Evolutionary conservation across 139 green algal species (phyloP), one percentile per base, ranked within the genome.

Genomic region (Chlorella sp.): DNA sequence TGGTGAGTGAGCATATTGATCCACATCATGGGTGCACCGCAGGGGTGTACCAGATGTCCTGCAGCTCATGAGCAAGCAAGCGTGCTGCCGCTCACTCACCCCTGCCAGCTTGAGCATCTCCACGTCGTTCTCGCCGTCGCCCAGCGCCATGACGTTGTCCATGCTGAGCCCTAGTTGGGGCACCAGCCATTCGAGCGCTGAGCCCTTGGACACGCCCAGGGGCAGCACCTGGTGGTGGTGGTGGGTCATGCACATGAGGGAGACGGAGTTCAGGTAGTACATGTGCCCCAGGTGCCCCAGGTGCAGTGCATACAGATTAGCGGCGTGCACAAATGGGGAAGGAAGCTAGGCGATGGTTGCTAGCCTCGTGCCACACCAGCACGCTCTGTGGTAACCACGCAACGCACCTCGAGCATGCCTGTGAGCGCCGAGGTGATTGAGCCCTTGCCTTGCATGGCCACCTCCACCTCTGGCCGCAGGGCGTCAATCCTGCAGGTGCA

Each of bases 81-180:
- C 5, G 24, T 20, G n/a, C n/a, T n/a, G n/a, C n/a, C n/a, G n/a
- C n/a, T 1, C 26, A 51, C 82, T 72, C 67, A 88, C 79, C 67
- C 88, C 88, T n/a, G 79, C 90, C 55, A 95, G 49, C 69, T 88
- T 49, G 55, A 98, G 77, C 88, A 98, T 96, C 74, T 98, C 89
- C 2, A 92, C 36, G 77, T 96, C 92, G 76, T 97, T 97, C 73
- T 97, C 90, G 5, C 75, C 93, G 59, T 97, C 93, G 0, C 93
- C 92, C n/a, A 97, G 59, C 0, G 89, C 90, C 83, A 98, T 90
- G 36, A 88, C 63, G 23, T 83, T 31, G 0, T 65, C 35, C 2
- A 86, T 68, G 30, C 76, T 51, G 17, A 92, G 71, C 0, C 74
- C 80, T 35, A 78, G 29, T 35, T 75, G 66, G 3, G 77, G 35